Conservation (phyloP, 2,329 filamentous ascomycete species). For the Calcarisporium arbuscula region DNA sequence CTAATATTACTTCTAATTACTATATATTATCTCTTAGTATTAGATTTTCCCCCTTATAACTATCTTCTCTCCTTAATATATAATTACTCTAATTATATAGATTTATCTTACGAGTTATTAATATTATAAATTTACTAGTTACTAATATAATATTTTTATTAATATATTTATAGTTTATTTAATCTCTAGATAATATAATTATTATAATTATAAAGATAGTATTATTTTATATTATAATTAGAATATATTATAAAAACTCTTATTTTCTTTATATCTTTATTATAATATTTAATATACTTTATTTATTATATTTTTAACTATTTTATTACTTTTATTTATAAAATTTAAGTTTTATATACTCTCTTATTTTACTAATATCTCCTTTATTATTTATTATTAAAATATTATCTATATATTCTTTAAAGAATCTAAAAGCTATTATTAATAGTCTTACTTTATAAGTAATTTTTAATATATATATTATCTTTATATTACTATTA, state of each 20-base stretch:
- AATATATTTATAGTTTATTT: neutral
- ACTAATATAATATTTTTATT: neutral
- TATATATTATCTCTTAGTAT: no score
- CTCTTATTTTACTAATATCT: neutral
- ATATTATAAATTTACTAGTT: neutral
- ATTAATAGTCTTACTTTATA: neutral
- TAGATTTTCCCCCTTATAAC: no score
- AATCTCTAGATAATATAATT: neutral
- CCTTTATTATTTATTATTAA: neutral
- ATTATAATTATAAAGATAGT: neutral
- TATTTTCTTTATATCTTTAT: neutral
- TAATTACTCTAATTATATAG: neutral
- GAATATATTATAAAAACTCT: neutral
- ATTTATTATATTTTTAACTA: neutral
- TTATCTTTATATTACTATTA: neutral
- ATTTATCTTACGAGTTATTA: neutral
- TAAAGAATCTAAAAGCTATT: neutral
- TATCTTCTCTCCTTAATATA: neutral
- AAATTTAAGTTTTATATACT: neutral
- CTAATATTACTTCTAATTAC: neutral
- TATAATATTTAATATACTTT: neutral
- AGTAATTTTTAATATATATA: neutral
- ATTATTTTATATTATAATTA: neutral
- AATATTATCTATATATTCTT: neutral
- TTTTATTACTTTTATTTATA: neutral